Base-by-base conservation (phyloP, 495 filamentous ascomycete genomes). In the Elaphomyces granulatus region DNA sequence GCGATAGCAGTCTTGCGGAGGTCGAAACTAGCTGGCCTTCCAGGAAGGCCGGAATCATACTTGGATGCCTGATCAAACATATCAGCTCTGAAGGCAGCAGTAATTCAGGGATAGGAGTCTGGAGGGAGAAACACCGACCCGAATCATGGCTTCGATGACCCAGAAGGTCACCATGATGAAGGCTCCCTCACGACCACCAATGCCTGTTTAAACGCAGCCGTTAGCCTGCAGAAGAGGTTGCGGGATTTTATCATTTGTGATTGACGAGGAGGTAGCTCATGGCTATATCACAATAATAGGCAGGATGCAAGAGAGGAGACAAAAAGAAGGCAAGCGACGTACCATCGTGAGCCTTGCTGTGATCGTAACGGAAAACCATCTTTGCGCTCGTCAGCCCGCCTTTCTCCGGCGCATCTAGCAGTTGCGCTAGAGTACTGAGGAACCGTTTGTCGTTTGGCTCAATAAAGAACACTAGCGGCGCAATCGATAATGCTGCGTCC, bases 161-260 rank as follows among this genome's bases (percentile, higher is more conserved):
- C 79, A 83, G 55, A 81, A 83, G 0, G 78, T 84, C 43, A 78
- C 80, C 78, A 84, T 83, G 51, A 70, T 71, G 50, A 84, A 84
- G 15, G 78, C 77, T n/a, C 80, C 80, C 55, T 84, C 79, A 20
- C 71, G 63, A 15, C 80, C 80, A 26, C 76, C 75, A 3, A 84
- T 74, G n/a, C 79, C 78, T 81, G 45, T 43, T 51, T 30, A 56
- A 48, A 10, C n/a, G n/a, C n/a, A n/a, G n/a, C n/a, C n/a, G n/a
- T n/a, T n/a, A n/a, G n/a, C n/a, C n/a, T n/a, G n/a, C n/a, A n/a
- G n/a, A n/a, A n/a, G n/a, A 51, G 34, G 36, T 17, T 37, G 4
- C 14, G 26, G n/a, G 12, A 16, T n/a, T n/a, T n/a, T n/a, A n/a
- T n/a, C n/a, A n/a, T n/a, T n/a, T n/a, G n/a, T n/a, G n/a, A n/a